Conservation (phyloP, 2,329 filamentous ascomycete genomes). For the Epichloe glyceriae region DNA sequence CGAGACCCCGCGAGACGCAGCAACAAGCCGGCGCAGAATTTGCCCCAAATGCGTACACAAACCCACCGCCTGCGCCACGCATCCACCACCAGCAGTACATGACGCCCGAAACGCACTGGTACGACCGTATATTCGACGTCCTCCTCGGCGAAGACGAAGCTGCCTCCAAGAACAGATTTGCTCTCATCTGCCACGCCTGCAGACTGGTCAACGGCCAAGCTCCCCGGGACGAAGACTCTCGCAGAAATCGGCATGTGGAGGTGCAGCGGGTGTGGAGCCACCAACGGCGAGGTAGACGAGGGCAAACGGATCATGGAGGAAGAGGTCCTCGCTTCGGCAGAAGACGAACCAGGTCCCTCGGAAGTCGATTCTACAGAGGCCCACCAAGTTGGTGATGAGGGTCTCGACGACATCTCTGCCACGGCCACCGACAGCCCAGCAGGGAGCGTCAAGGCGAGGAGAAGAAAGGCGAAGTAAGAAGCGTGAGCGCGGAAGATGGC, state of each 20-base stretch:
- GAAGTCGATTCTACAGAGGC: conserved; percentile 6
- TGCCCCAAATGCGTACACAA: conserved; percentile 50
- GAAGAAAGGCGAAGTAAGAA: not conserved
- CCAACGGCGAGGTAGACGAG: conserved; percentile 75
- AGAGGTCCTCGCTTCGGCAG: conserved; percentile 37
- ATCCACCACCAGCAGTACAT: conserved; percentile 8
- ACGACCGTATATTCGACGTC: conserved; percentile 84
- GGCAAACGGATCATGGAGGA: conserved; percentile 57
- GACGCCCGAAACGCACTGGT: conserved; percentile 56
- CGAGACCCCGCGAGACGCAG: not conserved
- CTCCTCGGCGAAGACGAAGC: conserved; percentile 93
- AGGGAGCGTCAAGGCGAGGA: conserved; percentile 1
- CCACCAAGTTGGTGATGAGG: not conserved
- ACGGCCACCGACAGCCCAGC: conserved; percentile 1
- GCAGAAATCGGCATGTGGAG: conserved; percentile 79
- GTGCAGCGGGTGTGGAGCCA: conserved; percentile 69
- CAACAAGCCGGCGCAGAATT: conserved; percentile 41
- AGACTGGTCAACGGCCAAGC: conserved; percentile 91
- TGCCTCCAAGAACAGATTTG: conserved; percentile 78
- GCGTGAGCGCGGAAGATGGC: not conserved
- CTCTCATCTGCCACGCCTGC: conserved; percentile 70
- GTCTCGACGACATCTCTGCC: not conserved
- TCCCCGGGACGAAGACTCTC: conserved; percentile 65
- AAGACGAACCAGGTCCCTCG: conserved; percentile 7
- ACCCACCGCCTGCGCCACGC: conserved; percentile 6